Percentiles rank a stretch among this genome's conserved stretches.
Conservation (phyloP, 169 alveolate species). For the Plasmodium falciparum region DNA sequence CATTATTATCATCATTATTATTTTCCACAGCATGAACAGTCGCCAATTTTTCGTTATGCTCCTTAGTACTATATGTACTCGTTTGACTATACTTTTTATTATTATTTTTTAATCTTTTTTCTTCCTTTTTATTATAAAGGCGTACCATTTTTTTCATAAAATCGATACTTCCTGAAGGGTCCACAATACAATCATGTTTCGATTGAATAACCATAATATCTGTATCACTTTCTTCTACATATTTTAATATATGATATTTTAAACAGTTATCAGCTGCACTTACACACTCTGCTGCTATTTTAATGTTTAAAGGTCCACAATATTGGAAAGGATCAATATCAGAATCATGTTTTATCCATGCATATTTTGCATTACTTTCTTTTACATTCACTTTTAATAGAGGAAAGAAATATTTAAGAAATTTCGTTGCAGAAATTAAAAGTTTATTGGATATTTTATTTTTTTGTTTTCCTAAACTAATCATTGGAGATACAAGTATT, state of each 20-base stretch:
- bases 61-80: neutral
- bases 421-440: conserved; percentile 35
- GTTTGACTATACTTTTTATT: conserved; percentile 5
- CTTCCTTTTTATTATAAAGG: conserved; percentile 9
- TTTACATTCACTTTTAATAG: conserved; percentile 54
- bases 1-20: neutral
- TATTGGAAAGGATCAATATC: conserved; percentile 49
- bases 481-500: conserved; percentile 48
- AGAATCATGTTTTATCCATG: conserved; percentile 47
- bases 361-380: conserved; percentile 38
- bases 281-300: conserved; percentile 42
- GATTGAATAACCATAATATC: conserved; percentile 62
- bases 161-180: conserved; percentile 38
- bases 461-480: conserved; percentile 65
- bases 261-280: conserved; percentile 65
- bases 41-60: neutral
- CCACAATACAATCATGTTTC: conserved; percentile 53
- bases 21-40: no score
- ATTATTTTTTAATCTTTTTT: conserved; percentile 12
- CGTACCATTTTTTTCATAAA: conserved; percentile 40
- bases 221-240: conserved; percentile 38
- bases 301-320: conserved; percentile 39
- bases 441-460: conserved; percentile 36
- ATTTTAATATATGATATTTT: conserved; percentile 12
- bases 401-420: conserved; percentile 42